phyloP scores from a whole-genome alignment of 2,329 filamentous ascomycete species.

The Colletotrichum liaoningense region DNA sequence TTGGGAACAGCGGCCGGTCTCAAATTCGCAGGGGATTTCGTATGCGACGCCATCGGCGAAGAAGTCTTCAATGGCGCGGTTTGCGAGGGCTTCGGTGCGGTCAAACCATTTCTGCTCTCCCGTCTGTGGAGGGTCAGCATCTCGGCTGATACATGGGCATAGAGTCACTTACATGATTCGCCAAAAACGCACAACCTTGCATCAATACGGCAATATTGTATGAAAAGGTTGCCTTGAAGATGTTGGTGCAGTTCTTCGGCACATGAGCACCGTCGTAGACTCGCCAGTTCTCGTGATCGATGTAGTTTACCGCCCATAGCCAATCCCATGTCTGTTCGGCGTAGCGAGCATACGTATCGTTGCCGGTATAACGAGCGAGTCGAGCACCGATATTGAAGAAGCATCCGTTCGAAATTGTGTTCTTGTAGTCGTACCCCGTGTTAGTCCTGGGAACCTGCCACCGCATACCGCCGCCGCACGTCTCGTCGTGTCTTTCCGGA shows the following conservation, averaged over 20 bases:
- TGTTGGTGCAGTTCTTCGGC: slow-evolving; percentile 60
- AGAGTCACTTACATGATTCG: slow-evolving; percentile 56
- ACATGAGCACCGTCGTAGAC: slow-evolving; percentile 69
- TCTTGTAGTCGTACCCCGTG: slow-evolving; percentile 81
- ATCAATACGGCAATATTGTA: slow-evolving; percentile 66
- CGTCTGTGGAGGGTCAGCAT: slow-evolving; percentile 25
- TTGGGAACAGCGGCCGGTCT: slow-evolving; percentile 68
- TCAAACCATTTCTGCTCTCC: slow-evolving; percentile 60
- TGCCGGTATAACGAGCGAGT: slow-evolving; percentile 76
- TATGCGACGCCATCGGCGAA: slow-evolving; percentile 67
- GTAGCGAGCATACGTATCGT: slow-evolving; percentile 73
- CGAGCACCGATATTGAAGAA: slow-evolving; percentile 76
- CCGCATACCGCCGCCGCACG: slow-evolving; percentile 69
- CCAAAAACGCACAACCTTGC: slow-evolving; percentile 68
- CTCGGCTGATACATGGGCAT: slow-evolving; percentile 58
- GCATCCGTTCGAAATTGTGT: slow-evolving; percentile 70
- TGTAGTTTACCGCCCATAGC: slow-evolving; percentile 59
- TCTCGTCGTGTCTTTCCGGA: slow-evolving; percentile 67
- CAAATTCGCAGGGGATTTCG: slow-evolving; percentile 73
- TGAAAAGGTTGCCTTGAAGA: slow-evolving; percentile 66
- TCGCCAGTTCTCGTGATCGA: slow-evolving; percentile 65
- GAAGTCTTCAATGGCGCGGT: slow-evolving; percentile 58
- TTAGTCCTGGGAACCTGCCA: slow-evolving; percentile 85
- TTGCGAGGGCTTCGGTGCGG: slow-evolving; percentile 63
- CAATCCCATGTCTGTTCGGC: slow-evolving; percentile 74